Conservation (phyloP, 2,329 filamentous ascomycete genomes). For the Monosporascus sp. region DNA sequence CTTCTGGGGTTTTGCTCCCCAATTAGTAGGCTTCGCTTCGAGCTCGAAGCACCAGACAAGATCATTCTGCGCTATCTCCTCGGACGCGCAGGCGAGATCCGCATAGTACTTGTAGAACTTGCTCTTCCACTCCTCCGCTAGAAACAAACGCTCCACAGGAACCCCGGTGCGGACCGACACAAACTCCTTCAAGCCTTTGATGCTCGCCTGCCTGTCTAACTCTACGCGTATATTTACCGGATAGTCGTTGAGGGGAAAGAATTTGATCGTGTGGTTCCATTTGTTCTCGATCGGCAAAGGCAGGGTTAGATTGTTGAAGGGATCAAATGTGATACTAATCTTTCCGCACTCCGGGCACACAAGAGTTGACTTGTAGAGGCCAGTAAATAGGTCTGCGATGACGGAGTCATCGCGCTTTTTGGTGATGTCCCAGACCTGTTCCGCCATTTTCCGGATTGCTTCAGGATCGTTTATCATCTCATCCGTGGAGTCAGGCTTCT, state of each 20-base stretch:
- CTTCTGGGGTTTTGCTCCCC: conserved; percentile 43
- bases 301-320: conserved; percentile 89
- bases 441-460: conserved; percentile 78
- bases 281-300: conserved; percentile 83
- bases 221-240: conserved; percentile 74
- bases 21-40: conserved; percentile 74
- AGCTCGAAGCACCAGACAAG: conserved; percentile 71
- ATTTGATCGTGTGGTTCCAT: conserved; percentile 71
- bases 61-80: conserved; percentile 64
- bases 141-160: conserved; percentile 62
- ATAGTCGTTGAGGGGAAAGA: conserved; percentile 67
- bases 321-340: conserved; percentile 97
- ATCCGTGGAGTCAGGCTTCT: conserved; percentile 96
- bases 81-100: conserved; percentile 61
- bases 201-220: conserved; percentile 67
- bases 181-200: conserved; percentile 64
- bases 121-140: conserved; percentile 74
- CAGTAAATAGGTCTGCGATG: conserved; percentile 91
- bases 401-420: conserved; percentile 90
- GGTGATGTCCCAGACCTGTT: conserved; percentile 87
- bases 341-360: conserved; percentile 88
- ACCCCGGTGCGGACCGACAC: conserved; percentile 64
- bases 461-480: conserved; percentile 82
- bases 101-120: conserved; percentile 86
- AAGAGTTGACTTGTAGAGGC: conserved; percentile 97